These are phyloP conservation scores for Phytophthora idaei DNA, from an alignment of 352 stramenopile species.

Conservation along the genomic window DNA sequence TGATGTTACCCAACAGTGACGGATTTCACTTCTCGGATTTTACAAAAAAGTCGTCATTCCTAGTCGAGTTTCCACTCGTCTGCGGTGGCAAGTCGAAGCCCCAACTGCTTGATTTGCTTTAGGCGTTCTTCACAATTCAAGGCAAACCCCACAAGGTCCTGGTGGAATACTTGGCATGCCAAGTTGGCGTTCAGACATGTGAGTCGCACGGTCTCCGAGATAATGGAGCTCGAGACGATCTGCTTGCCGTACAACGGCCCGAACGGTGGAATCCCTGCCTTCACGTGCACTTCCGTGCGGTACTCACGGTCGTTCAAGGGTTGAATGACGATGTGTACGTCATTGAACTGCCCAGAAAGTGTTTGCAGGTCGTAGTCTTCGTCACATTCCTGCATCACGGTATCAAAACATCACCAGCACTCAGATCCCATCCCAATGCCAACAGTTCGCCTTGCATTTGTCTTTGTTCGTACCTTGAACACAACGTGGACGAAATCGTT, in stretches of 20 bases:
- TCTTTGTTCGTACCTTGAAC: slow-evolving; percentile 61
- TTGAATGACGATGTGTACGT: slow-evolving; percentile 89
- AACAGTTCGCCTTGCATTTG: neutral
- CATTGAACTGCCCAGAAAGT: slow-evolving; percentile 85
- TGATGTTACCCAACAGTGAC: too few relatives aligned
- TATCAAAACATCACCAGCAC: neutral
- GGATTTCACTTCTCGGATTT: too few relatives aligned
- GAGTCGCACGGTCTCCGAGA: slow-evolving; percentile 73
- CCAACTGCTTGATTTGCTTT: slow-evolving; percentile 89
- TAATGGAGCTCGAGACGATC: slow-evolving; percentile 61
- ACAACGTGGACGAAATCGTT: slow-evolving; percentile 91
- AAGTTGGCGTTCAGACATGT: slow-evolving; percentile 87
- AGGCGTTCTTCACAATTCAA: slow-evolving; percentile 85
- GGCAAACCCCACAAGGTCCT: slow-evolving; percentile 80
- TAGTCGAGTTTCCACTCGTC: slow-evolving; percentile 60
- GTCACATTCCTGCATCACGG: slow-evolving; percentile 62
- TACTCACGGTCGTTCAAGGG: slow-evolving; percentile 79
- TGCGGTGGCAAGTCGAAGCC: slow-evolving; percentile 51
- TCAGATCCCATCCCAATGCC: neutral
- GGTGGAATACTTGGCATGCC: slow-evolving; percentile 82
- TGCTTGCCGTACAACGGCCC: slow-evolving; percentile 78
- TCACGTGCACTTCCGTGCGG: slow-evolving; percentile 73
- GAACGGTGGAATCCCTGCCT: slow-evolving; percentile 75
- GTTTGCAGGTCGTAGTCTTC: slow-evolving; percentile 78
- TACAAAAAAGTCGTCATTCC: neutral